These are phyloP conservation scores for Strobilomyces echinocephalus DNA, from an alignment of 768 basidiomycete genomes.

Conservation along the genomic window DNA sequence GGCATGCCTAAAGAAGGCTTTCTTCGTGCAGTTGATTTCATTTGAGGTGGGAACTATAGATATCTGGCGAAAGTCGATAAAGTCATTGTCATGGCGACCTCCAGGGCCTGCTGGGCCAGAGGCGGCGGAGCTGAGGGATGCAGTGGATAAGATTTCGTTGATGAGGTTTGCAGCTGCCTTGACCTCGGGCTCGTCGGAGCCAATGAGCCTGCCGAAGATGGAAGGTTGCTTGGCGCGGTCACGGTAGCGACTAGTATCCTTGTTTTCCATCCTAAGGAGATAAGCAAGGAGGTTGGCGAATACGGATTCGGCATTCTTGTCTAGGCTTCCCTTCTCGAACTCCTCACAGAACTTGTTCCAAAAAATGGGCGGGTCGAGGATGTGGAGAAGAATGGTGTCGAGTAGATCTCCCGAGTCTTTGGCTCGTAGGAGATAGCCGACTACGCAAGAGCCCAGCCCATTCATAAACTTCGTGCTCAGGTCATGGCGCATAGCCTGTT, in stretches of 20 bases:
- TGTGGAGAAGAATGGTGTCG: slow-evolving; percentile 33
- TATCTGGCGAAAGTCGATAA: slow-evolving; percentile 53
- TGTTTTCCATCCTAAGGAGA: slow-evolving; percentile 39
- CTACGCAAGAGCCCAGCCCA: slow-evolving; percentile 33
- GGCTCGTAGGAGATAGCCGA: slow-evolving; percentile 38
- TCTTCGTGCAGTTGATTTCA: slow-evolving; percentile 44
- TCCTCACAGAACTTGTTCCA: slow-evolving; percentile 38
- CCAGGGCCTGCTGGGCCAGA: slow-evolving; percentile 40
- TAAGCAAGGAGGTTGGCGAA: slow-evolving; percentile 50
- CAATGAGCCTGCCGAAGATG: slow-evolving; percentile 25
- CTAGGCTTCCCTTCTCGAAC: slow-evolving; percentile 32
- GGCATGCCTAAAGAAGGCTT: slow-evolving; percentile 47
- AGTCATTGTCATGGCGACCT: slow-evolving; percentile 69
- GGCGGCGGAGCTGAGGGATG: slow-evolving; percentile 15
- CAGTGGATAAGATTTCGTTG: slow-evolving; percentile 35
- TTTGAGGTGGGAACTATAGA: slow-evolving; percentile 61
- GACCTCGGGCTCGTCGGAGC: slow-evolving; percentile 23
- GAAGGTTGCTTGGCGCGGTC: slow-evolving; percentile 31
- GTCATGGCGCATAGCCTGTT: slow-evolving; percentile 39
- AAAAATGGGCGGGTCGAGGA: slow-evolving; percentile 50
- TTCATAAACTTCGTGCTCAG: slow-evolving; percentile 39
- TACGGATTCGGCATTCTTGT: slow-evolving; percentile 31
- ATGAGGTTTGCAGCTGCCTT: slow-evolving; percentile 36
- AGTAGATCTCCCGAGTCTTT: slow-evolving; percentile 36
- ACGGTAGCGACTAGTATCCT: slow-evolving; percentile 34